phyloP scores from a whole-genome alignment of 2,329 filamentous ascomycete species.

The Coleophoma eucalyptorum region DNA sequence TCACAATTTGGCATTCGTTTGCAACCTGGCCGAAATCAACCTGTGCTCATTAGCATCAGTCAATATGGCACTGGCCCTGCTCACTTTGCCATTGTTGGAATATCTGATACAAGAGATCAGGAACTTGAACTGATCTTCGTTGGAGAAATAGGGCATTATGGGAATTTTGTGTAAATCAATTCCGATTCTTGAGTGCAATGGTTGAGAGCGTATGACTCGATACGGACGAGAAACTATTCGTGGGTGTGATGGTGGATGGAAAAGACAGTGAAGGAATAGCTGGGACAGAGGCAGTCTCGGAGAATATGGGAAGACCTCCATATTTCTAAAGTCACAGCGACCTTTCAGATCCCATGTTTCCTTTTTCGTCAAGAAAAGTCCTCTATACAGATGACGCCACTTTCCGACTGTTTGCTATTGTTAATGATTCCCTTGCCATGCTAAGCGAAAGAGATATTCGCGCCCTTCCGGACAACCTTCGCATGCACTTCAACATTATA shows the following conservation, averaged over 20 bases:
- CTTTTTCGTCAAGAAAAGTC: slow-evolving; percentile 17
- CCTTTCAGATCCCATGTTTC: slow-evolving; percentile 3
- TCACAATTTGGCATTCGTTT: slow-evolving; percentile 56
- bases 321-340: slow-evolving; percentile 13
- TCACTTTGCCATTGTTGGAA: slow-evolving; percentile 56
- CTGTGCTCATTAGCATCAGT: slow-evolving; percentile 33
- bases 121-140: slow-evolving; percentile 60
- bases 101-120: slow-evolving; percentile 62
- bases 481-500: too few relatives aligned
- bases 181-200: not conserved
- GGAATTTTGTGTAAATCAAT: not conserved
- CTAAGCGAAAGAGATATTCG: not conserved
- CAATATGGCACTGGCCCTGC: slow-evolving; percentile 9
- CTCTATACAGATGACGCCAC: slow-evolving; percentile 12
- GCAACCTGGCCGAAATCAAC: slow-evolving; percentile 65
- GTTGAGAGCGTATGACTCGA: too few relatives aligned
- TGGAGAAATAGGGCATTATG: slow-evolving; percentile 45
- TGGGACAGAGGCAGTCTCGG: too few relatives aligned
- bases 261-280: too few relatives aligned
- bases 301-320: slow-evolving; percentile 7
- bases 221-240: too few relatives aligned
- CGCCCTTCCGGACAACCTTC: too few relatives aligned
- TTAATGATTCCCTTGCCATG: not conserved
- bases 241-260: too few relatives aligned
- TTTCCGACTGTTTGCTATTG: slow-evolving; percentile 4